These are phyloP conservation scores for Choiromyces venosus DNA, from an alignment of 495 filamentous ascomycete species.

Conservation along the genomic window DNA sequence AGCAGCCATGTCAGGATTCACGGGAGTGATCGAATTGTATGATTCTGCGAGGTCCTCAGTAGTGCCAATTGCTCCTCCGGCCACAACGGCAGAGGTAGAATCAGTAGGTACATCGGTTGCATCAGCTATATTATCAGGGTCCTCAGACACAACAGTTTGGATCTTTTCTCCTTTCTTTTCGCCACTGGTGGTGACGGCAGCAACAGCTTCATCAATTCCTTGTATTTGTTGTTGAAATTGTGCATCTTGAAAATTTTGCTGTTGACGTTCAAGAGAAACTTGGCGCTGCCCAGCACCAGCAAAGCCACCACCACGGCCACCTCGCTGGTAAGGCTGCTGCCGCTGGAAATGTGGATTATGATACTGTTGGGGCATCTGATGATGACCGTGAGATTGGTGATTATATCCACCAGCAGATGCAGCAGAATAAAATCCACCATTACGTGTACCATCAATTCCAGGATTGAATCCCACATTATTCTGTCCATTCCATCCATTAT, in stretches of 20 bases:
- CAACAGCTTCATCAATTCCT: constrained; percentile 42
- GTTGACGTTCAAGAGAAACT: constrained; percentile 37
- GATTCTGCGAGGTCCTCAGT: constrained; percentile 36
- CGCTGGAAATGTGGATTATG: constrained; percentile 43
- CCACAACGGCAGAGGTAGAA: constrained; percentile 37
- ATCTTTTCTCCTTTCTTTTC: constrained; percentile 42
- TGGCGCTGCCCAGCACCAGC: constrained; percentile 30
- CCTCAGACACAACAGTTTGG: constrained; percentile 38
- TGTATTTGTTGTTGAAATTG: constrained; percentile 39
- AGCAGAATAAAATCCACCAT: constrained; percentile 44
- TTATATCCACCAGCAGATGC: constrained; percentile 45
- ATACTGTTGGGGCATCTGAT: constrained; percentile 44
- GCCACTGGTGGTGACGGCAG: constrained; percentile 37
- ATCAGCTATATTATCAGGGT: constrained; percentile 40
- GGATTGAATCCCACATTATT: constrained; percentile 56
- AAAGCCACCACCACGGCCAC: constrained; percentile 38
- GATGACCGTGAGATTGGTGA: constrained; percentile 43
- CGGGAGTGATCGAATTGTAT: constrained; percentile 25
- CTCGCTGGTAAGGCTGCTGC: constrained; percentile 41
- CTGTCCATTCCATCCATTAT: constrained; percentile 61
- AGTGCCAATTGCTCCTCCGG: constrained; percentile 19
- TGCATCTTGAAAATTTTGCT: constrained; percentile 38
- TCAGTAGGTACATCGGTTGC: constrained; percentile 40
- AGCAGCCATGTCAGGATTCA: constrained; percentile 37
- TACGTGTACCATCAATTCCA: constrained; percentile 61